Evolutionary conservation across 2,329 filamentous ascomycete genomes (phyloP).

Genomic region (Fusarium compactum): DNA sequence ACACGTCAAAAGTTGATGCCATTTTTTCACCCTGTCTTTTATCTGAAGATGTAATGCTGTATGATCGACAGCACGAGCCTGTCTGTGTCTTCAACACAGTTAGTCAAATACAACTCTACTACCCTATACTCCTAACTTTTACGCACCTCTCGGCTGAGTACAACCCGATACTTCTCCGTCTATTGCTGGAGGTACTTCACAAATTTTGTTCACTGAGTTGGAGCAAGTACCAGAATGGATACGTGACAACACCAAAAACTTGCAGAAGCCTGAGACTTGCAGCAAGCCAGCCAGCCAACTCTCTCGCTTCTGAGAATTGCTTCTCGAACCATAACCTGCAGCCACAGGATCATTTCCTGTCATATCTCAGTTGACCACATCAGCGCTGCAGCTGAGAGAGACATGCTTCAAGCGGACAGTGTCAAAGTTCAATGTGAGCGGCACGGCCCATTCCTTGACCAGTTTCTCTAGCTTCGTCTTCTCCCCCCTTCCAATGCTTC

Average conservation of each 20-base stretch:
- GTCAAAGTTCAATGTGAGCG: slow-evolving; percentile 27
- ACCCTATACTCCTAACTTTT: background rate
- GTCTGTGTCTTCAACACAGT: background rate
- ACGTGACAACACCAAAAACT: background rate
- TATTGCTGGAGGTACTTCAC: background rate
- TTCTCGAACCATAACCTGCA: background rate
- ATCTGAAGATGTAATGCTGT: no score
- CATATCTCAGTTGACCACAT: background rate
- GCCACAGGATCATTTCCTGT: slow-evolving; percentile 1
- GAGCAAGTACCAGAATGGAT: background rate
- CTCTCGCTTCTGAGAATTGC: background rate
- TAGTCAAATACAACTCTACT: background rate
- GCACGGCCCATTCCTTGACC: slow-evolving; percentile 37
- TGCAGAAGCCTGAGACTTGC: background rate
- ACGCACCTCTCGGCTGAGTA: background rate
- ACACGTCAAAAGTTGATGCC: slow-evolving; percentile 29
- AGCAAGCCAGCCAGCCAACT: background rate
- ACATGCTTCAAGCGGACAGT: background rate
- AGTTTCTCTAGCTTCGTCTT: background rate
- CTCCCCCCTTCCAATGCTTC: background rate
- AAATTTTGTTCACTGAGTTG: background rate
- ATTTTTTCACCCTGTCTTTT: no score
- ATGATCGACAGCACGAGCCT: no score
- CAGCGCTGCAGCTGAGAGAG: background rate
- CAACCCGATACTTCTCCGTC: background rate